Conservation (phyloP, 176 grass and related monocot genomes). For the Oryza glaberrima region DNA sequence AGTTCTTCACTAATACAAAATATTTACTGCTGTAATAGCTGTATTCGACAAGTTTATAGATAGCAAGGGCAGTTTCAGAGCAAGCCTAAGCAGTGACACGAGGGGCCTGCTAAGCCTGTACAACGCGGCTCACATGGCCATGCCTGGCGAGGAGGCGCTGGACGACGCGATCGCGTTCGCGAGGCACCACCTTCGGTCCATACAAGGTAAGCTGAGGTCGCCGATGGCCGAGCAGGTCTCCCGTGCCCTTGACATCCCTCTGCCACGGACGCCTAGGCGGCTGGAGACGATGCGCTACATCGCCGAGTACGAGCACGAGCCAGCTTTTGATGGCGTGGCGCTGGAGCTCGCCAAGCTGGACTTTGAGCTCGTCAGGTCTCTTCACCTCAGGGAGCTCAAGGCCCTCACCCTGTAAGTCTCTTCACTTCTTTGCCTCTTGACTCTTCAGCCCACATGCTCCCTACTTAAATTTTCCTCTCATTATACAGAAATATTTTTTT, state of each 20-base stretch:
- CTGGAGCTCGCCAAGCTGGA: background rate
- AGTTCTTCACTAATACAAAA: no score
- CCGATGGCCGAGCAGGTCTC: background rate
- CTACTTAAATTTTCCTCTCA: no score
- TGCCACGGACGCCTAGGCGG: background rate
- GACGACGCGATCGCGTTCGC: background rate
- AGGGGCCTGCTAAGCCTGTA: background rate
- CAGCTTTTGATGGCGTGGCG: background rate
- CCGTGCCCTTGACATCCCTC: background rate
- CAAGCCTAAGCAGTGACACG: background rate
- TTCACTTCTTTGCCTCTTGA: no score
- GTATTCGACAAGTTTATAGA: constrained; percentile 3
- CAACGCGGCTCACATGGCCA: background rate
- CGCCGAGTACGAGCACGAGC: background rate
- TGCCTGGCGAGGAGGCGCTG: background rate
- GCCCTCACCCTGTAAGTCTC: no score
- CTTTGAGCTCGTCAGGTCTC: background rate
- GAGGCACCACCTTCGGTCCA: background rate
- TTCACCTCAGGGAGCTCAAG: constrained; percentile 27
- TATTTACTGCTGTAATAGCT: no score
- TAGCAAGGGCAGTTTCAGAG: background rate
- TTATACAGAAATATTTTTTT: no score
- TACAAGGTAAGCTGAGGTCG: background rate
- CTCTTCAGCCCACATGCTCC: no score
- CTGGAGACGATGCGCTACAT: background rate